Base-by-base conservation (phyloP, 306 rosid species). In the Comarum palustre region DNA sequence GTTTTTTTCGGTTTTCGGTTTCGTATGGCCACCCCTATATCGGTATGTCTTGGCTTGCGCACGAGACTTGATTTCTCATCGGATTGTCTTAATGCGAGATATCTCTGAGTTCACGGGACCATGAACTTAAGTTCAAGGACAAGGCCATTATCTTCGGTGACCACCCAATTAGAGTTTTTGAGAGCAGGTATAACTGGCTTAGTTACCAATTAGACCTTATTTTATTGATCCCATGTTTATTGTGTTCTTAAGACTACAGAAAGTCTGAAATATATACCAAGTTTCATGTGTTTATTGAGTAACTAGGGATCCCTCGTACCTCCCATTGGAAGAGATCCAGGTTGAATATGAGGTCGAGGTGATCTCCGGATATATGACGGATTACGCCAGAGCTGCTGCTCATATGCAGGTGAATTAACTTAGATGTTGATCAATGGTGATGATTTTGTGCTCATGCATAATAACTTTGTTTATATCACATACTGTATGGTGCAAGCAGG, bases 401-500 rank as follows among this genome's bases (percentile, higher is more conserved):
- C 74, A 70, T 32, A 20, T 51, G 22, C 38, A 89, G 96, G 97
- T 57, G 17, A 57, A 20, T 57, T 15, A 25, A 9, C 11, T n/a
- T n/a, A 6, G 31, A 20, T 54, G 29, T n/a, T 51, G 8, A 52
- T 54, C 19, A 25, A 57, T 57, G 19, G 62, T 57, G 5, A 57
- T 24, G 62, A 57, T 3, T 29, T 55, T 29, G 7, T 25, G 62
- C 11, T 57, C 11, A 11, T 55, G 4, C 3, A 8, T 12, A 24
- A 4, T 52, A 19, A 52, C n/a, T 22, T 52, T 52, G 29, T 52
- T 20, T 52, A 22, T 55, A 4, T 11, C n/a, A 24, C 62, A 55
- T 55, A 25, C 61, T 24, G 62, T 25, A 90, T 79, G 98, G 97
- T 81, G 98, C 97, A 13, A 89, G n/a, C n/a, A n/a, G 89, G 87